Conservation (phyloP, 202 grass and related monocot genomes). For the Eragrostis tef region DNA sequence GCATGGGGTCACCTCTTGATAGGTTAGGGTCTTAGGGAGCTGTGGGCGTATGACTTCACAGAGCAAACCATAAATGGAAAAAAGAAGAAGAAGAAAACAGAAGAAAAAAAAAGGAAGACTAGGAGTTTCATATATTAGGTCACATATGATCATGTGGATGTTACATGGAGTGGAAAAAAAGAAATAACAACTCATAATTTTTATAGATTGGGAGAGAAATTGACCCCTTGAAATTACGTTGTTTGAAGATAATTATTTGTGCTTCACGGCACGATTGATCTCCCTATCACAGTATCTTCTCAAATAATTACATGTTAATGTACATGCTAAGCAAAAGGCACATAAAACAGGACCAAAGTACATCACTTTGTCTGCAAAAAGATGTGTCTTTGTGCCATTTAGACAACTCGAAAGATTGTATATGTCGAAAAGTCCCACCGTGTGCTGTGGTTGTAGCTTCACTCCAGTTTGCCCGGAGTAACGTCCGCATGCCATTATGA, state of each 20-base stretch:
- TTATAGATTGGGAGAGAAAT: neutral
- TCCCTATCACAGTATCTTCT: conserved; percentile 6
- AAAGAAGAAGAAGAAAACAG: neutral
- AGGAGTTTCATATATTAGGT: neutral
- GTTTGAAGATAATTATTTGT: neutral
- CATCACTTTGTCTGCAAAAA: neutral
- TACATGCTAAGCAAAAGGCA: conserved; percentile 20
- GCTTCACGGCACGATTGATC: neutral
- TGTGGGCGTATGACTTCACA: neutral
- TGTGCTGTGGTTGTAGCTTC: conserved; percentile 29
- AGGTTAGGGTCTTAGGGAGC: conserved; percentile 16
- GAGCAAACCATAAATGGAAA: neutral
- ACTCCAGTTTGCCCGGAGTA: conserved; percentile 23
- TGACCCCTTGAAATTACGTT: neutral
- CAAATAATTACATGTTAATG: conserved; percentile 21
- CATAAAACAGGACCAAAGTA: neutral
- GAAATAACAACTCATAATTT: neutral
- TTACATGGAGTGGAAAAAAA: neutral
- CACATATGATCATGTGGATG: neutral
- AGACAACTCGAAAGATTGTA: neutral
- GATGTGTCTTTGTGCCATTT: neutral
- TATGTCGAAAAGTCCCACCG: neutral
- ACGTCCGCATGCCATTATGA: conserved; percentile 15
- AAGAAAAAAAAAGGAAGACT: neutral
- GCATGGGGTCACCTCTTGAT: conserved; percentile 7